phyloP scores from a whole-genome alignment of 257 asterid species.

The Solanum sejunctum region DNA sequence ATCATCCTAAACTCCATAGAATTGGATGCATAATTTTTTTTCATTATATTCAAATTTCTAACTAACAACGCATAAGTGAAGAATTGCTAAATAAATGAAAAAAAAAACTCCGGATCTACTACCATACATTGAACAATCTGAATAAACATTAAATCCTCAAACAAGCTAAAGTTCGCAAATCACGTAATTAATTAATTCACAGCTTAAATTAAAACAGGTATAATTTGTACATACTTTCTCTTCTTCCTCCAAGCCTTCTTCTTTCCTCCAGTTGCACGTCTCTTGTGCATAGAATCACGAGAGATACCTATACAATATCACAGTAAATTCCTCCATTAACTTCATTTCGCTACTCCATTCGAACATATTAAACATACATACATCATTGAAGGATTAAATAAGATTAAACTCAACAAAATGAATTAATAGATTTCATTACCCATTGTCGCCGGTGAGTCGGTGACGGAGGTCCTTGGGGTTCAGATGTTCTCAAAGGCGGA shows the following conservation, averaged over 20 bases:
- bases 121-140: not conserved
- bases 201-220: not conserved
- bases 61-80: not conserved
- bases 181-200: not conserved
- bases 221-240: slow-evolving; percentile 22
- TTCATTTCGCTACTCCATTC: not conserved
- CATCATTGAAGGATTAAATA: not conserved
- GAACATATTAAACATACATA: not conserved
- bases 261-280: slow-evolving; percentile 50
- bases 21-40: not conserved
- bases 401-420: not conserved
- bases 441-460: slow-evolving; percentile 9
- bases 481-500: not conserved
- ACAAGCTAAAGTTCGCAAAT: not conserved
- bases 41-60: not conserved
- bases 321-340: not conserved
- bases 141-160: not conserved
- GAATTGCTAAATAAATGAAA: not conserved
- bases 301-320: slow-evolving; percentile 20
- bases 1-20: not conserved
- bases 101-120: not conserved
- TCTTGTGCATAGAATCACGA: slow-evolving; percentile 48
- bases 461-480: not conserved
- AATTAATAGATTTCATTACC: not conserved
- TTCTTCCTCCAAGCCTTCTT: slow-evolving; percentile 49